Conservation (phyloP, 1,139 yeast genomes). For the Geotrichum siamense region DNA sequence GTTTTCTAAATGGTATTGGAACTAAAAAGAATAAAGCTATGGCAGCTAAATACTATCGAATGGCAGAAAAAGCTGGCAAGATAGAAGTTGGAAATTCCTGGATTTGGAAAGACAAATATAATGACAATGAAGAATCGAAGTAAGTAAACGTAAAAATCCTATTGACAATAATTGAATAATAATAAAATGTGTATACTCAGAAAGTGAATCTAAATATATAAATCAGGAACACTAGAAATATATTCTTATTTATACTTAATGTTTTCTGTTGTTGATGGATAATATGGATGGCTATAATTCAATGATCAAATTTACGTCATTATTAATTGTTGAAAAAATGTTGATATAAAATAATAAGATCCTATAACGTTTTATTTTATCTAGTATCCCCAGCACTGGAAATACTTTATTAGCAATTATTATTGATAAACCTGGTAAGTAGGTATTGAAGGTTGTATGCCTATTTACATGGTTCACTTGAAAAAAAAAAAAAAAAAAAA, state of each 20-base stretch:
- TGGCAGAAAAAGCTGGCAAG: slow-evolving; percentile 30
- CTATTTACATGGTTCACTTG: slow-evolving; percentile 81
- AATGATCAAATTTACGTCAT: too few species aligned
- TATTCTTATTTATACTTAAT: too few species aligned
- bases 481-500: too few species aligned
- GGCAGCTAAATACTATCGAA: slow-evolving; percentile 31
- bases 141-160: too few species aligned
- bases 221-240: too few species aligned
- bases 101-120: slow-evolving; percentile 34
- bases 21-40: slow-evolving; percentile 28
- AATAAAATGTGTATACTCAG: too few species aligned
- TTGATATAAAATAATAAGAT: too few species aligned
- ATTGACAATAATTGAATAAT: too few species aligned
- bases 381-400: slow-evolving; percentile 99
- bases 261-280: too few species aligned
- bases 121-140: slow-evolving; percentile 8
- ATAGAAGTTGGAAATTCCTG: slow-evolving; percentile 34
- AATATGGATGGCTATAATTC: too few species aligned
- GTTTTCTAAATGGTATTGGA: slow-evolving; percentile 32
- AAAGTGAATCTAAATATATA: too few species aligned
- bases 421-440: slow-evolving; percentile 91
- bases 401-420: slow-evolving; percentile 93
- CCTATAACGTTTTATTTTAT: slow-evolving; percentile 94
- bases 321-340: too few species aligned
- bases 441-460: slow-evolving; percentile 86